Evolutionary conservation across 345 rosid genomes (phyloP), one percentile per base, ranked within the genome.

Genomic region (Boechera retrofracta): DNA sequence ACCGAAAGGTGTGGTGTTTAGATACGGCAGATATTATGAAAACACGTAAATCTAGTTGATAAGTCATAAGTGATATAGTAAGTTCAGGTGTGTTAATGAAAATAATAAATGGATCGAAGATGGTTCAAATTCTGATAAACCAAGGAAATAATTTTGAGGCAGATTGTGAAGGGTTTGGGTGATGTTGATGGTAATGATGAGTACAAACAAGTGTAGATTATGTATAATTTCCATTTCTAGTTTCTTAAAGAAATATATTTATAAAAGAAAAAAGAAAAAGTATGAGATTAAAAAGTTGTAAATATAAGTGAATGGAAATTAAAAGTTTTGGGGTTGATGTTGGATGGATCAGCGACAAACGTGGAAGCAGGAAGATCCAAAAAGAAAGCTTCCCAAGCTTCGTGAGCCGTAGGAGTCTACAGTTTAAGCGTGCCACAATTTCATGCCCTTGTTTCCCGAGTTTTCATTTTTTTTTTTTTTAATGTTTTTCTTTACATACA

Each of bases 381-480:
- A 64, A 56, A 49, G 65, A 53, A 77, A 75, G 11, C 64, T 76
- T 76, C 48, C 33, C 54, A 77, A 76, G 12, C 58, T 77, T 77
- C 49, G 42, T 62, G 18, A 70, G 67, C 24, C 53, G 69, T 60
- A 76, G 79, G 57, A 56, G 38, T 61, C 61, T 67, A 76, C 63
- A 60, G 42, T 68, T 15, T 45, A 70, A 63, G 76, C 76, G 71
- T 77, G 80, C 80, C 80, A 69, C 63, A 70, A 70, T 69, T 77
- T 77, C 75, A 70, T 77, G 75, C 53, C 71, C 80, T 77, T 77
- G 80, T 77, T 77, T 77, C 75, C 80, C 32, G 71, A 77, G n/a
- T 52, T 70, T 52, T 51, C 6, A 0, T 49, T 51, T 48, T 48
- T 28, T 41, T 2, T 12, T 10, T 10, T 16, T 16, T 16, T 16